Evolutionary conservation across 371 early-diverging fungal species (phyloP).

Genomic region (Conidiobolus coronatus): DNA sequence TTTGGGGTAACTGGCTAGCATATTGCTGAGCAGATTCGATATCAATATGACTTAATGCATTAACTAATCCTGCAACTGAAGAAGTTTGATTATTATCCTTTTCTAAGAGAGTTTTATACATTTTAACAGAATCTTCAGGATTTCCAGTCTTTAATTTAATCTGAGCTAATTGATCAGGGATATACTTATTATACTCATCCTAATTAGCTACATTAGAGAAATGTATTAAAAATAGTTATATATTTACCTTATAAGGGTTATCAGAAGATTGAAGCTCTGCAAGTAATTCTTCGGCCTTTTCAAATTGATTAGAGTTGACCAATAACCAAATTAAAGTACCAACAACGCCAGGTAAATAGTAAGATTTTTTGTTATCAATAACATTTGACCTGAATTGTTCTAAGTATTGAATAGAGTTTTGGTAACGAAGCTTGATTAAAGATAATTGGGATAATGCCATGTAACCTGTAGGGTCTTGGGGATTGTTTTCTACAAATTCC

Average conservation of each 20-base stretch:
- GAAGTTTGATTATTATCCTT: neutral
- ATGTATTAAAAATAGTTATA: too few relatives aligned
- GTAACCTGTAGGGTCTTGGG: too few relatives aligned
- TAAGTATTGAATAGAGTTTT: neutral
- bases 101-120: neutral
- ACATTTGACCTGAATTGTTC: neutral
- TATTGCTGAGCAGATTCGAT: conserved; percentile 1
- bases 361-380: too few relatives aligned
- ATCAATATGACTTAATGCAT: neutral
- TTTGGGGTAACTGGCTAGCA: neutral
- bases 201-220: too few relatives aligned
- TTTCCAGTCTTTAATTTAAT: neutral
- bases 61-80: neutral
- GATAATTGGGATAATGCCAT: neutral
- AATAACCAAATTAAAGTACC: conserved; percentile 4
- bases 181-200: too few relatives aligned
- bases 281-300: neutral
- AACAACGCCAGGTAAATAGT: conserved; percentile 2
- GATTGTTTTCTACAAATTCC: too few relatives aligned
- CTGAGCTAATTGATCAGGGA: neutral
- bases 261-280: too few relatives aligned
- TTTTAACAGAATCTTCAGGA: neutral
- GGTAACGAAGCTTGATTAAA: neutral
- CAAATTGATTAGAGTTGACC: neutral
- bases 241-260: too few relatives aligned